Evolutionary conservation across 2,329 filamentous ascomycete species (phyloP).

Genomic region (Aspergillus sp.): DNA sequence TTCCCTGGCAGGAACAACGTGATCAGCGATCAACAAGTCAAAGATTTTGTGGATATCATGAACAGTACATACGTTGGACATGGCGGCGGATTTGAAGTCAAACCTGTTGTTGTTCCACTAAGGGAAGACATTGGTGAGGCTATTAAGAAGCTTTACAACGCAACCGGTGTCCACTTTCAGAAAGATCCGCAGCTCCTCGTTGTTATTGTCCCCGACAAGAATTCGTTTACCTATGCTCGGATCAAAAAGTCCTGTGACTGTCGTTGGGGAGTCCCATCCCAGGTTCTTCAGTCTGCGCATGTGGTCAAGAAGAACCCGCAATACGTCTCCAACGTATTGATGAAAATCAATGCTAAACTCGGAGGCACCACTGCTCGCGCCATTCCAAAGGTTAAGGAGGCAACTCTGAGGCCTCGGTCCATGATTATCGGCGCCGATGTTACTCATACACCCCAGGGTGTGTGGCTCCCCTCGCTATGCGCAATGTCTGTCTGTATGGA

Average conservation of each 20-base stretch:
- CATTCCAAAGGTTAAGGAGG: slow-evolving; percentile 41
- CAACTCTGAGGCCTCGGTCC: slow-evolving; percentile 50
- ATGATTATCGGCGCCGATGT: slow-evolving; percentile 92
- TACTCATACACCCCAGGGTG: slow-evolving; percentile 75
- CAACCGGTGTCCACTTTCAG: slow-evolving; percentile 55
- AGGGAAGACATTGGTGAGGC: slow-evolving; percentile 52
- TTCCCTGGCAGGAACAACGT: slow-evolving; percentile 58
- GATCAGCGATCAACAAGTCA: slow-evolving; percentile 44
- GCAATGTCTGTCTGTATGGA: slow-evolving; percentile 85
- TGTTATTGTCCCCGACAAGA: slow-evolving; percentile 71
- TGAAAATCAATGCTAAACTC: slow-evolving; percentile 97
- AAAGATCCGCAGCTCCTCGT: slow-evolving; percentile 72
- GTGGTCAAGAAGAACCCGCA: slow-evolving; percentile 71
- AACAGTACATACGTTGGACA: slow-evolving; percentile 60
- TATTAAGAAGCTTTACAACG: slow-evolving; percentile 56
- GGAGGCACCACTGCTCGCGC: slow-evolving; percentile 72
- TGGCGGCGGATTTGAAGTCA: slow-evolving; percentile 55
- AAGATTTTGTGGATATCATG: slow-evolving; percentile 62
- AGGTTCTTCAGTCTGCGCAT: slow-evolving; percentile 73
- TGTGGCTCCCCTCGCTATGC: slow-evolving; percentile 70
- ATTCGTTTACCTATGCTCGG: slow-evolving; percentile 71
- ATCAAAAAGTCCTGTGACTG: slow-evolving; percentile 90
- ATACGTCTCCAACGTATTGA: slow-evolving; percentile 88
- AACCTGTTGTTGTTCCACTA: slow-evolving; percentile 48
- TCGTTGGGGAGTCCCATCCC: slow-evolving; percentile 77